Evolutionary conservation across 495 filamentous ascomycete species (phyloP).

Genomic region (Hyaloscypha hepaticicola): DNA sequence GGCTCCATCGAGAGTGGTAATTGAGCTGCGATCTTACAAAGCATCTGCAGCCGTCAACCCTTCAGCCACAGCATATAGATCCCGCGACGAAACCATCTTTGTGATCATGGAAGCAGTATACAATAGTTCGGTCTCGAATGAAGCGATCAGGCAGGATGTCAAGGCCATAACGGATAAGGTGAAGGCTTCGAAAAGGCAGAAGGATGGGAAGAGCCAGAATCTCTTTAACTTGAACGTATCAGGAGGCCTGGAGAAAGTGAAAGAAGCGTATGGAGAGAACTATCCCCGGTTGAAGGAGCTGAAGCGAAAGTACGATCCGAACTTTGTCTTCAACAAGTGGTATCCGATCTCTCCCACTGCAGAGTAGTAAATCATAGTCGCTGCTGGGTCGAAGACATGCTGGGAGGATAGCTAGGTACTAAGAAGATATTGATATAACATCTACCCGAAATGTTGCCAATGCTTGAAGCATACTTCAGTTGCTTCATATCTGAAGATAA

Average conservation of each 20-base stretch:
- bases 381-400: not conserved
- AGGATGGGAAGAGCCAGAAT: constrained; percentile 25
- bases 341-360: constrained; percentile 21
- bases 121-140: constrained; percentile 4
- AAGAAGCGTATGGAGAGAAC: constrained; percentile 47
- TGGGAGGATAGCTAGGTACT: not conserved
- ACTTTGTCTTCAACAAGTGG: constrained; percentile 50
- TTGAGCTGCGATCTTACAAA: constrained; percentile 19
- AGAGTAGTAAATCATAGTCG: not conserved
- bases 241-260: constrained; percentile 33
- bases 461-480: no score
- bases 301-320: constrained; percentile 55
- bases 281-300: constrained; percentile 43
- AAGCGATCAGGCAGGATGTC: constrained; percentile 11
- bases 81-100: constrained; percentile 4
- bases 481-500: no score
- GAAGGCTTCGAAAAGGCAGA: not conserved
- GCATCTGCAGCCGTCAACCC: constrained; percentile 5
- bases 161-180: constrained; percentile 17
- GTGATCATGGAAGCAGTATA: constrained; percentile 9
- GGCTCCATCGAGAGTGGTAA: constrained; percentile 12
- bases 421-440: not conserved
- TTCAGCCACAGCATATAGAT: constrained; percentile 12
- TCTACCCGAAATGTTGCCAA: not conserved
- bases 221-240: constrained; percentile 38